These are phyloP conservation scores for Chlamydomonas reinhardtii DNA, from an alignment of 163 green algal genomes.

Conservation along the genomic window DNA sequence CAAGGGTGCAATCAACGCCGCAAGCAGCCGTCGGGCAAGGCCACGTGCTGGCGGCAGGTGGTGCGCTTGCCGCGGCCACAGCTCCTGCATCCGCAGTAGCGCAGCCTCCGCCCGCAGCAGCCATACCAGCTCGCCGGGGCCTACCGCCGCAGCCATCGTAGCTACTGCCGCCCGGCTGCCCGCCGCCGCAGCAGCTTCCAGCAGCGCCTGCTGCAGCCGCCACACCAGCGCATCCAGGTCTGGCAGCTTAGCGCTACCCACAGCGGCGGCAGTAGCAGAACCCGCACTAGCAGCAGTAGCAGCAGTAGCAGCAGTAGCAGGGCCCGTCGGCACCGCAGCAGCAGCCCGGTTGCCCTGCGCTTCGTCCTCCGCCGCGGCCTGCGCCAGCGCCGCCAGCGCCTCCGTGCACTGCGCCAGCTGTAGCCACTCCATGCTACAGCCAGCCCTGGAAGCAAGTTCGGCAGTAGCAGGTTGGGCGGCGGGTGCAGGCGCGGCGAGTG, in stretches of 20 bases:
- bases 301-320: no score
- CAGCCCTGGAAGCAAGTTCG: no score
- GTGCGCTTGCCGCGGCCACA: background rate
- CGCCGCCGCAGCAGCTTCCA: background rate
- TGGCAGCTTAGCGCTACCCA: background rate
- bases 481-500: no score
- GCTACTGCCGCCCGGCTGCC: background rate
- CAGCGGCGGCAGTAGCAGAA: no score
- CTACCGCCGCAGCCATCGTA: background rate
- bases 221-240: background rate
- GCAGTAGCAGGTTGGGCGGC: no score
- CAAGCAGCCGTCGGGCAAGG: background rate
- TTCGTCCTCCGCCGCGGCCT: background rate
- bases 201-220: background rate
- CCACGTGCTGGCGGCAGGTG: background rate
- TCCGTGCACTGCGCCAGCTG: conserved; percentile 11
- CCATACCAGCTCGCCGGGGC: conserved; percentile 2
- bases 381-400: background rate
- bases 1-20: background rate
- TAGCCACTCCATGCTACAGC: background rate
- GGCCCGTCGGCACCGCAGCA: no score
- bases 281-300: no score
- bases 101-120: conserved; percentile 2
- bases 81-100: background rate
- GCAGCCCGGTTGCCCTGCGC: background rate